These are phyloP conservation scores for Musa troglodytarum DNA, from an alignment of 176 grass and related monocot genomes.

Conservation along the genomic window DNA sequence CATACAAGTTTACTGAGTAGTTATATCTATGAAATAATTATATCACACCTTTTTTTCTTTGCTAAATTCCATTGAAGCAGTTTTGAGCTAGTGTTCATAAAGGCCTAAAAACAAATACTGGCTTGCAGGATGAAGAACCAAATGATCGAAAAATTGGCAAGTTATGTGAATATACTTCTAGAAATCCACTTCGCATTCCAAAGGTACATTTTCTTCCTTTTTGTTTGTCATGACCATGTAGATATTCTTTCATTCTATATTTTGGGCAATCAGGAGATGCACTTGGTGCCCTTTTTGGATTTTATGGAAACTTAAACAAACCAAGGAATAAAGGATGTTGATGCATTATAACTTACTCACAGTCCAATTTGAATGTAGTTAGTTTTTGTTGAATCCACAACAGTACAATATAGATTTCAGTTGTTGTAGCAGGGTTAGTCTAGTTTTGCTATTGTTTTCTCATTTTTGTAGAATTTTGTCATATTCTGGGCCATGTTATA, in stretches of 20 bases:
- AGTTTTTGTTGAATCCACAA: too few relatives aligned
- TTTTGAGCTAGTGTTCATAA: neutral
- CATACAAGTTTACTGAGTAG: neutral
- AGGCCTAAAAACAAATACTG: neutral
- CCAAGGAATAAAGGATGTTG: too few relatives aligned
- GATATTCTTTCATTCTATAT: neutral
- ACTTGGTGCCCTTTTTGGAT: neutral
- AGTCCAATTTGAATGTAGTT: too few relatives aligned
- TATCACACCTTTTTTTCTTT: neutral
- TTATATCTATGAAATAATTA: neutral
- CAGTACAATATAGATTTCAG: too few relatives aligned
- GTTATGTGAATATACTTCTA: constrained; percentile 90
- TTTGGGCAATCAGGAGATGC: neutral
- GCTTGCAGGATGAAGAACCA: constrained; percentile 67
- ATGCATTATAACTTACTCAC: too few relatives aligned
- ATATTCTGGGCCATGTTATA: too few relatives aligned
- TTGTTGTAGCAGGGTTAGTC: too few relatives aligned
- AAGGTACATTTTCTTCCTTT: constrained; percentile 38
- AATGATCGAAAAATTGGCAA: constrained; percentile 90
- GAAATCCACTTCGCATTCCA: constrained; percentile 79
- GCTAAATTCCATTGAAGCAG: neutral
- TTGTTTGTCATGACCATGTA: neutral
- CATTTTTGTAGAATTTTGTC: too few relatives aligned
- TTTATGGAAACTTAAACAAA: neutral
- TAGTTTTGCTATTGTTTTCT: too few relatives aligned